A percentile compares a stretch with the other conserved stretches of the same genome.
Evolutionary conservation across 352 stramenopile species (phyloP).

Genomic region (Globisporangium rhizosaccharum): DNA sequence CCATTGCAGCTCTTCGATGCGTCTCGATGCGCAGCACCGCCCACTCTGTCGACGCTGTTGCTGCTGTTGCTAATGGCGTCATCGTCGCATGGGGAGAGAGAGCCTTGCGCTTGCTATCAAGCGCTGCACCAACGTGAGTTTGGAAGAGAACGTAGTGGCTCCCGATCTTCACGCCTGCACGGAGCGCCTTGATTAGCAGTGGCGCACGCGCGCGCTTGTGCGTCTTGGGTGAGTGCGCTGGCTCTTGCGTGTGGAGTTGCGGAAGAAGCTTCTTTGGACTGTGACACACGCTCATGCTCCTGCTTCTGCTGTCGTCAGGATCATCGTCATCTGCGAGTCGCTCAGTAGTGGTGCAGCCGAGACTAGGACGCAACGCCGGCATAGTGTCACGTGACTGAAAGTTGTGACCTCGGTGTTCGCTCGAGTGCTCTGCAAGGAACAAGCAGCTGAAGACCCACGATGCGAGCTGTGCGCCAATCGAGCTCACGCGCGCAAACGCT

Average conservation of each 20-base stretch:
- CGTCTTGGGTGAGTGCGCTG: no score
- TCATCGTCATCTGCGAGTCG: no score
- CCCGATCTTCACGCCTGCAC: conserved; percentile 26
- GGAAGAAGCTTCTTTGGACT: not conserved
- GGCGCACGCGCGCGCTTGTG: no score
- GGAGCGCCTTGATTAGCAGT: not conserved
- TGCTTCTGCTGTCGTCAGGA: not conserved
- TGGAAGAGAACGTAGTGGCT: conserved; percentile 31
- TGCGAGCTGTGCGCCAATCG: conserved; percentile 38
- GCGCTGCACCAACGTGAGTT: conserved; percentile 5
- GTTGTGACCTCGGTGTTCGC: not conserved
- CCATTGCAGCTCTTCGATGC: not conserved
- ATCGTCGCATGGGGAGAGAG: no score
- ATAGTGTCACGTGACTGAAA: no score
- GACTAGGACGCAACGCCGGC: no score
- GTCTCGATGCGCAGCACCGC: conserved; percentile 10
- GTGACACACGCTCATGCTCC: not conserved
- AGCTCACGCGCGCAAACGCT: conserved; percentile 28
- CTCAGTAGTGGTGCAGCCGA: no score
- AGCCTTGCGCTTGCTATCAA: not conserved
- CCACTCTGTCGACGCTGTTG: not conserved
- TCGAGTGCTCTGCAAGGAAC: conserved; percentile 6
- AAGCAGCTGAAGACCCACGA: conserved; percentile 41
- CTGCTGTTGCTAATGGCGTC: not conserved
- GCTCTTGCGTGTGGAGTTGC: not conserved